Base-by-base conservation (phyloP, 306 rosid genomes). In the Glycine soja region DNA sequence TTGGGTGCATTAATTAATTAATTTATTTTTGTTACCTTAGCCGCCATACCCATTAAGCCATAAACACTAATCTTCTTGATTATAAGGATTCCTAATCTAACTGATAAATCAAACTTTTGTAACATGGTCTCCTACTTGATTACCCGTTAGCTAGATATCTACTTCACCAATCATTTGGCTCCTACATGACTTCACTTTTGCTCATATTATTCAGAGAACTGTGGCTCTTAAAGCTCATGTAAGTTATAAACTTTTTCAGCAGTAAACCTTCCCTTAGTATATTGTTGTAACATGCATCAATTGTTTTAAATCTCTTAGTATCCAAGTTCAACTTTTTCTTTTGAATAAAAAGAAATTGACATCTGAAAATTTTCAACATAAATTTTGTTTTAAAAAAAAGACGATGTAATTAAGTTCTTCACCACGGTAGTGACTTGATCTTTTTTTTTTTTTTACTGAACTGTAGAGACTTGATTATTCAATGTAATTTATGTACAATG, bases 51-150 rank as follows among this genome's bases (percentile, higher is more conserved):
- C 78, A 83, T 80, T 80, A 75, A 78, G 42, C 86, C 57, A 75
- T 36, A 78, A 70, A 77, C 87, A 88, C 87, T 85, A 82, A 59
- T 78, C 77, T 80, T 71, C 34, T 66, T n/a, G 64, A 36, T 59
- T 58, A 70, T 86, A 81, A 32, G 69, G 69, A 63, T 63, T 63
- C 70, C 70, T 63, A 13, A 69, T 84, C 12, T 48, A 58, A 83
- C 8, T 74, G 82, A 84, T 92, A 81, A 89, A 90, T 89, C 72
- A 73, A 66, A 73, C 54, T 53, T 43, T 36, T 59, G 73, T 76
- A 82, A 78, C 78, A 82, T 91, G 95, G 83, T 77, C 61, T 72
- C 88, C 86, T 85, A 91, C 85, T 87, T 87, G 87, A 72, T 79
- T 77, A 76, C 72, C 61, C 24, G 42, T 47, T 56, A 54, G 38